phyloP scores from a whole-genome alignment of 2,329 filamentous ascomycete genomes.

The Epichloe aotearoae region DNA sequence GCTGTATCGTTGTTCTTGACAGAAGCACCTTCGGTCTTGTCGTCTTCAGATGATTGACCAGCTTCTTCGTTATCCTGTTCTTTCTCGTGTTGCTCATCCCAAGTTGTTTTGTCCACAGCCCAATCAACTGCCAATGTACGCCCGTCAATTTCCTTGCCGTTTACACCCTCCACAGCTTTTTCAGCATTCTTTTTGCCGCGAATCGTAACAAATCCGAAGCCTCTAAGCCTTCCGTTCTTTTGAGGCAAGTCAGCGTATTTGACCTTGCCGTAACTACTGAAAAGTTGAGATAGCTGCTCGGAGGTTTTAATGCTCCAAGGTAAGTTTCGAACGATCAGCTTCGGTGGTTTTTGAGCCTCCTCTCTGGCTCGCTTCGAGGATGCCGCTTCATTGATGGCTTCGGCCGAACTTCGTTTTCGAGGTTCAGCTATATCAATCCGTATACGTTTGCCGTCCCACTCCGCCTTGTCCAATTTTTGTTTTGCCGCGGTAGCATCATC shows the following conservation, averaged over 20 bases:
- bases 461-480: slow-evolving; percentile 65
- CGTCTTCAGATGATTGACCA: slow-evolving; percentile 17
- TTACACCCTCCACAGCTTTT: slow-evolving; percentile 70
- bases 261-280: slow-evolving; percentile 81
- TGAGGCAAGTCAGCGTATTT: slow-evolving; percentile 78
- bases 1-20: slow-evolving; percentile 16
- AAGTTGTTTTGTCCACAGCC: slow-evolving; percentile 85
- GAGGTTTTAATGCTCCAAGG: slow-evolving; percentile 90
- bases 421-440: slow-evolving; percentile 80
- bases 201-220: slow-evolving; percentile 88
- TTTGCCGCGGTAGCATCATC: slow-evolving; percentile 78
- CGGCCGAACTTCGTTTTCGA: slow-evolving; percentile 53
- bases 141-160: slow-evolving; percentile 82
- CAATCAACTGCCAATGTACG: slow-evolving; percentile 86
- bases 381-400: slow-evolving; percentile 24
- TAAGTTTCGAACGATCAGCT: slow-evolving; percentile 81
- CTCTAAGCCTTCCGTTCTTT: slow-evolving; percentile 60
- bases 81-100: slow-evolving; percentile 50
- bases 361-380: slow-evolving; percentile 44
- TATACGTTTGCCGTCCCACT: slow-evolving; percentile 69
- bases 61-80: slow-evolving; percentile 24
- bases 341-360: slow-evolving; percentile 48
- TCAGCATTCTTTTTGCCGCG: slow-evolving; percentile 84
- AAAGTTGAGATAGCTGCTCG: slow-evolving; percentile 66
- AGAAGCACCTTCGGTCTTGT: slow-evolving; percentile 18